Percentiles rank a stretch among this genome's conserved stretches.
Conservation (phyloP, 345 rosid species). For the Murraya koenigii region DNA sequence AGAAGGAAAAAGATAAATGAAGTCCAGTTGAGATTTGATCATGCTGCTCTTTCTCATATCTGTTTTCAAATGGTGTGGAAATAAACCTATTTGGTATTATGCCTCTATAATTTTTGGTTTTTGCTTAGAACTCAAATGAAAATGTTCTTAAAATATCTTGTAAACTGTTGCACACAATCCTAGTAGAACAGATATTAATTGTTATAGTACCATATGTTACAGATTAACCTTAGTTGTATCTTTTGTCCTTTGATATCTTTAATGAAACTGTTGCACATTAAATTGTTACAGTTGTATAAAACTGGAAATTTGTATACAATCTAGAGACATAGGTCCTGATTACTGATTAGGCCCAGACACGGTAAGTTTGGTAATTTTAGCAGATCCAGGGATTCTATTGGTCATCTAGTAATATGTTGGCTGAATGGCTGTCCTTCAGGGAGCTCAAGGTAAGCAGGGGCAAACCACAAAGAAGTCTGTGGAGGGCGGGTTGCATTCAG, state of each 20-base stretch:
- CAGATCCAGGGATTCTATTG: background rate
- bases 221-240: too few species aligned
- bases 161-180: background rate
- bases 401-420: background rate
- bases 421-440: slow-evolving; percentile 19
- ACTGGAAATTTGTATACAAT: background rate
- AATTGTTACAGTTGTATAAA: background rate
- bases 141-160: background rate
- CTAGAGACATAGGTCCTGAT: background rate
- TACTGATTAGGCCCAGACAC: background rate
- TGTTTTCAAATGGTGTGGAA: background rate
- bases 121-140: background rate
- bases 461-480: slow-evolving; percentile 13
- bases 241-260: too few species aligned
- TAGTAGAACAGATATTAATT: background rate
- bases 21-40: background rate
- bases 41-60: background rate
- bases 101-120: background rate
- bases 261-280: too few species aligned
- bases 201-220: too few species aligned
- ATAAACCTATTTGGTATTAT: background rate
- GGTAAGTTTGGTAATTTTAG: background rate
- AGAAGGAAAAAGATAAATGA: background rate
- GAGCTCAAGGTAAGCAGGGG: slow-evolving; percentile 35
- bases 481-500: slow-evolving; percentile 2